Conservation (phyloP, 1,284 basidiomycete genomes). For the Pseudozyma flocculosa region DNA sequence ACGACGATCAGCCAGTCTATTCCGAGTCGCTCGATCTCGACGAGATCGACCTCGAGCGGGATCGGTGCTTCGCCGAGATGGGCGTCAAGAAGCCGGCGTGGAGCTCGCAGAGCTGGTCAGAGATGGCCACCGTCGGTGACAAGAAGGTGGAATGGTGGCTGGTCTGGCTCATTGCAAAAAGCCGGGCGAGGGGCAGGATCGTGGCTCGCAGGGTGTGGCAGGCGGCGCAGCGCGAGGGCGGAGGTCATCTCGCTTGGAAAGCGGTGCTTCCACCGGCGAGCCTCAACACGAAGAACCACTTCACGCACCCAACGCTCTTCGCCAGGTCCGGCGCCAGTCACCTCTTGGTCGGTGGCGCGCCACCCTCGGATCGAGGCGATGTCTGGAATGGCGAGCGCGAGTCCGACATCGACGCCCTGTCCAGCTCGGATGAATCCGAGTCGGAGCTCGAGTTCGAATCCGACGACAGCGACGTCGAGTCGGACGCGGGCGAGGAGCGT, state of each 20-base stretch:
- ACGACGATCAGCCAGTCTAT: constrained; percentile 33
- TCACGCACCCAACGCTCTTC: constrained; percentile 40
- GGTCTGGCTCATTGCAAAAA: constrained; percentile 29
- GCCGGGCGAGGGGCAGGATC: constrained; percentile 22
- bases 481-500: constrained; percentile 5
- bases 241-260: constrained; percentile 16
- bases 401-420: constrained; percentile 13
- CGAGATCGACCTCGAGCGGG: constrained; percentile 33
- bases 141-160: constrained; percentile 37
- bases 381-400: constrained; percentile 13
- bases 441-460: constrained; percentile 25
- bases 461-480: constrained; percentile 28
- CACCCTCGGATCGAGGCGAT: constrained; percentile 19
- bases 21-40: constrained; percentile 33
- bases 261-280: constrained; percentile 22
- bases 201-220: constrained; percentile 27
- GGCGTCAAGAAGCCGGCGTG: constrained; percentile 25
- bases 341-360: constrained; percentile 28
- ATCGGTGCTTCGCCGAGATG: constrained; percentile 36
- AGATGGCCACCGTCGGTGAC: constrained; percentile 25
- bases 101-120: constrained; percentile 29
- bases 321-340: constrained; percentile 34
- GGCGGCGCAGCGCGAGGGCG: constrained; percentile 13
- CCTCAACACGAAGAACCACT: constrained; percentile 37
- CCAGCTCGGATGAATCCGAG: constrained; percentile 21